phyloP scores from a whole-genome alignment of 495 filamentous ascomycete species.

The Neurospora sp. region DNA sequence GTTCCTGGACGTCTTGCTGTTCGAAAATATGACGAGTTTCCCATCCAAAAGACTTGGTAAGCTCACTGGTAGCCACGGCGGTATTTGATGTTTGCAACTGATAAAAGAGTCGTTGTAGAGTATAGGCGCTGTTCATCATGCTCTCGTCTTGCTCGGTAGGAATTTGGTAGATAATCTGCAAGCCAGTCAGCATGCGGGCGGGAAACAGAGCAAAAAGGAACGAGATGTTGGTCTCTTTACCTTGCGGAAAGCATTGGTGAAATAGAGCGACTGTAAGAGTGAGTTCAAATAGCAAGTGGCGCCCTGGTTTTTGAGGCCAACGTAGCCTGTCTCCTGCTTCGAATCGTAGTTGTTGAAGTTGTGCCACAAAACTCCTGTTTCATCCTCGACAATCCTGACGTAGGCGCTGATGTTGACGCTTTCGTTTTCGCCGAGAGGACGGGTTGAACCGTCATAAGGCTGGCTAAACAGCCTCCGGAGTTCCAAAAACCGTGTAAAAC shows the following conservation, averaged over 20 bases:
- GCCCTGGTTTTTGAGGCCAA: constrained; percentile 94
- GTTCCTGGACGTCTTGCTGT: constrained; percentile 96
- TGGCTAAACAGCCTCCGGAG: constrained; percentile 68
- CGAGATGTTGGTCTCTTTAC: constrained; percentile 30
- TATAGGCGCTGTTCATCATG: constrained; percentile 81
- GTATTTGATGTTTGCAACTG: constrained; percentile 72
- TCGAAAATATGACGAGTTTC: constrained; percentile 97
- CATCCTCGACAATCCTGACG: constrained; percentile 88
- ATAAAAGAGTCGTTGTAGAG: constrained; percentile 88
- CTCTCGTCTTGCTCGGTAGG: constrained; percentile 78
- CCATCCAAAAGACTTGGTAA: constrained; percentile 96
- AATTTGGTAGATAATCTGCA: constrained; percentile 90
- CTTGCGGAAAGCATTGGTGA: constrained; percentile 95
- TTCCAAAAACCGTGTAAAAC: constrained; percentile 88
- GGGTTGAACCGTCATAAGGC: constrained; percentile 49
- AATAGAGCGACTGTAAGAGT: constrained; percentile 89
- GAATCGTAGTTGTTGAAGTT: constrained; percentile 98
- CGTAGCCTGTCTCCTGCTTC: constrained; percentile 95
- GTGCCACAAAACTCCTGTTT: constrained; percentile 98
- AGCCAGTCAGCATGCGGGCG: constrained; percentile 2
- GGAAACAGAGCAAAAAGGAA: not conserved
- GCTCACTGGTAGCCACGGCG: constrained; percentile 82
- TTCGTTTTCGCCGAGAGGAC: constrained; percentile 83
- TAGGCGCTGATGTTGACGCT: constrained; percentile 83
- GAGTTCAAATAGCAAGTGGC: constrained; percentile 99